These are phyloP conservation scores for Podosphaera xanthii DNA, from an alignment of 2,329 filamentous ascomycete species.

Conservation along the genomic window DNA sequence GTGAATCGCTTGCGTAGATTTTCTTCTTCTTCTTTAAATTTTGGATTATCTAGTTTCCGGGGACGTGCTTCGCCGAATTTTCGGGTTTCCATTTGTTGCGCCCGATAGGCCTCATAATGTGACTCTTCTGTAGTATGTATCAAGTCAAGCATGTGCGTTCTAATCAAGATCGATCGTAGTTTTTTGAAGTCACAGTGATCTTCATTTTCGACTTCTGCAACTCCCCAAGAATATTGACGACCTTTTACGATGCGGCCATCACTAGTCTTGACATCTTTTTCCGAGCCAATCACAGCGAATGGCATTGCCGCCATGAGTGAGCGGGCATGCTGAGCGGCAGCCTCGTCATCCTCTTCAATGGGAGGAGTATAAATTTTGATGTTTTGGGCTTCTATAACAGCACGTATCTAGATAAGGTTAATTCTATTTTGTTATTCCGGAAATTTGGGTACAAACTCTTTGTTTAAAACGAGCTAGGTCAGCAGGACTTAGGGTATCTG, in stretches of 20 bases:
- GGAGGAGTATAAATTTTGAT: slow-evolving; percentile 99
- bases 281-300: slow-evolving; percentile 94
- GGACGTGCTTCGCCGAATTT: slow-evolving; percentile 97
- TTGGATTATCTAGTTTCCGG: slow-evolving; percentile 97
- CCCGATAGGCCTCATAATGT: slow-evolving; percentile 97
- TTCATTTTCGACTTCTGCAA: slow-evolving; percentile 98
- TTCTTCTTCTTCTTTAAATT: slow-evolving; percentile 99
- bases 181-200: slow-evolving; percentile 99
- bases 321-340: slow-evolving; percentile 81
- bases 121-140: slow-evolving; percentile 99
- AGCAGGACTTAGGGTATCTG: slow-evolving; percentile 81
- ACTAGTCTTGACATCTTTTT: slow-evolving; percentile 94
- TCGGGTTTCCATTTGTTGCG: slow-evolving; percentile 98
- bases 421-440: slow-evolving; percentile 12
- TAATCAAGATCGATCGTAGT: slow-evolving; percentile 92
- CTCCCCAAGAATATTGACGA: slow-evolving; percentile 97
- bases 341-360: slow-evolving; percentile 93
- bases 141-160: slow-evolving; percentile 97
- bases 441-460: slow-evolving; percentile 37
- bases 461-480: slow-evolving; percentile 90
- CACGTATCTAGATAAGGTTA: slow-evolving; percentile 43
- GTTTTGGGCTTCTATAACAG: slow-evolving; percentile 90
- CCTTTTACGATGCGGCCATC: slow-evolving; percentile 97
- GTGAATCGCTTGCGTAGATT: slow-evolving; percentile 96
- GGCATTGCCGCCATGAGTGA: slow-evolving; percentile 93